Base-by-base conservation (phyloP, 495 filamentous ascomycete genomes). In the Hypoxylon lienhwacheense region DNA sequence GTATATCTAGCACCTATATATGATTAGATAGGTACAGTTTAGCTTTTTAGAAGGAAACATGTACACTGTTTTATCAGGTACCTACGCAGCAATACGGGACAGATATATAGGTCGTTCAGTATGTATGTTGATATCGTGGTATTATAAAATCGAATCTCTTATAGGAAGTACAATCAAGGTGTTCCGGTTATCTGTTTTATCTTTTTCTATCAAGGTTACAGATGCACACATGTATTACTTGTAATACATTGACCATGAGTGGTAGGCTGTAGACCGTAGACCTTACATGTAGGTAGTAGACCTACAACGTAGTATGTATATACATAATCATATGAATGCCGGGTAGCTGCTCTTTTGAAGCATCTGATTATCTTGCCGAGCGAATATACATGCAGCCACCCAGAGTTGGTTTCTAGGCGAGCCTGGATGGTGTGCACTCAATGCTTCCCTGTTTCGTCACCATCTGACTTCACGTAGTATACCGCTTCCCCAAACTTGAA, bases 361-460 rank as follows among this genome's bases (percentile, higher is more conserved):
- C 51, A 61, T 61, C 57, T 61, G 51, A 51, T 61, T 55, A 55
- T 61, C 57, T 61, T 61, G 57, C 57, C 57, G 57, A 55, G 47
- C 25, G 20, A 21, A 41, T 22, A 61, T 61, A 51, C 57, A 61
- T 54, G 37, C 45, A 51, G 22, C 46, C 40, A 57, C 19, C 47
- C 46, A 61, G 17, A 25, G 35, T 51, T 34, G 51, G 47, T n/a
- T 49, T 47, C 51, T 55, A 8, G 52, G 36, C 43, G 29, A 4
- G 31, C 32, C 36, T 55, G 36, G n/a, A 52, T 61, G 57, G 57
- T 61, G 57, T 55, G 51, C 31, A 51, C 57, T n/a, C n/a, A n/a
- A 54, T 61, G 36, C 51, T 47, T 51, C 51, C 31, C 51, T 7
- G 26, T 61, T 45, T 61, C 57, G 57, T 61, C 57, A 61, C 57